Evolutionary conservation across 2,329 filamentous ascomycete genomes (phyloP).

Genomic region (Neospermospora avenae): DNA sequence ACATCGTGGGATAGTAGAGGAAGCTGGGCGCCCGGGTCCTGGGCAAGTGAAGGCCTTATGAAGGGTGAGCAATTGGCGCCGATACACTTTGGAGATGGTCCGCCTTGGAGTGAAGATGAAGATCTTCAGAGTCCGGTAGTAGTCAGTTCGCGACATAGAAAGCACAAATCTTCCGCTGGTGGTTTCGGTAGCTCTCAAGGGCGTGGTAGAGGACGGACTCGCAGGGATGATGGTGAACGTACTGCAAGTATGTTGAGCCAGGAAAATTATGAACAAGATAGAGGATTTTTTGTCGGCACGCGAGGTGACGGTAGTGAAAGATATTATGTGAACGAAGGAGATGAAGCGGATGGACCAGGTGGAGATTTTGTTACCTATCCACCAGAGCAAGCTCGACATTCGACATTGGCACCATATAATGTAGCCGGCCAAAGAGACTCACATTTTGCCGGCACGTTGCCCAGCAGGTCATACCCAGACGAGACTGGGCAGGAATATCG

Average conservation of each 20-base stretch:
- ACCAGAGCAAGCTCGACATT: slow-evolving; percentile 58
- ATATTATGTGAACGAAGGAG: slow-evolving; percentile 69
- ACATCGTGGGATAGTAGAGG: slow-evolving; percentile 69
- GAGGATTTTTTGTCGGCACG: slow-evolving; percentile 64
- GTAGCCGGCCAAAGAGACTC: slow-evolving; percentile 48
- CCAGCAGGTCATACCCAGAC: slow-evolving; percentile 37
- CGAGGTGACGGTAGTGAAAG: slow-evolving; percentile 69
- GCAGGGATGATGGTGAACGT: slow-evolving; percentile 40
- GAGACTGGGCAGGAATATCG: slow-evolving; percentile 38
- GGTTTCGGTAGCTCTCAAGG: slow-evolving; percentile 39
- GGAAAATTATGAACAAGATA: slow-evolving; percentile 54
- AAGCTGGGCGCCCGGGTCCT: slow-evolving; percentile 49
- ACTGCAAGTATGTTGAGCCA: slow-evolving; percentile 44
- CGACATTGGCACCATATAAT: slow-evolving; percentile 44
- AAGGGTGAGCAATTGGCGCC: slow-evolving; percentile 72
- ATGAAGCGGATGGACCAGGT: slow-evolving; percentile 71
- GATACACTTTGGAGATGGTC: slow-evolving; percentile 82
- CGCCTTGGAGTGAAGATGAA: slow-evolving; percentile 93
- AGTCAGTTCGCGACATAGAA: slow-evolving; percentile 79
- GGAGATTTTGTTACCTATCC: slow-evolving; percentile 81
- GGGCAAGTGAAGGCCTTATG: slow-evolving; percentile 45
- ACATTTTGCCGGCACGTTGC: slow-evolving; percentile 49
- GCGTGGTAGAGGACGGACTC: slow-evolving; percentile 45
- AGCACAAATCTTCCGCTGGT: slow-evolving; percentile 70
- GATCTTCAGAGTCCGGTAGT: slow-evolving; percentile 88